These are phyloP conservation scores for Aspergillus neoniger DNA, from an alignment of 2,329 filamentous ascomycete genomes.

Conservation along the genomic window DNA sequence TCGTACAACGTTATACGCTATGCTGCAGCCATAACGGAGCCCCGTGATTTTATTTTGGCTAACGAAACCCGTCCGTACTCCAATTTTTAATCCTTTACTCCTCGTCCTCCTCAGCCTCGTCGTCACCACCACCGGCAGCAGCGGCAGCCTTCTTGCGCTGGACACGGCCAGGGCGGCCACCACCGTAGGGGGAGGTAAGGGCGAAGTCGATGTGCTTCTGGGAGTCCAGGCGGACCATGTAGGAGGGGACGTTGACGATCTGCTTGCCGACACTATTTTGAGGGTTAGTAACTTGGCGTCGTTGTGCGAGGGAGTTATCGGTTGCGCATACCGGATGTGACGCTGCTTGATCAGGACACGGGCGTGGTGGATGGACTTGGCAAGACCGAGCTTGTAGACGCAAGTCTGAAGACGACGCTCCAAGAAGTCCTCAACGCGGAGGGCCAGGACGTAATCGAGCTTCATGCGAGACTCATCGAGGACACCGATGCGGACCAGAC, in stretches of 20 bases:
- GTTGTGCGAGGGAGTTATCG: not conserved
- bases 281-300: not conserved
- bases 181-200: slow-evolving; percentile 95
- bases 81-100: slow-evolving; percentile 46
- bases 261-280: slow-evolving; percentile 87
- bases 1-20: slow-evolving; percentile 44
- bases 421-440: slow-evolving; percentile 99
- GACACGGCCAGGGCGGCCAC: slow-evolving; percentile 94
- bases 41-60: slow-evolving; percentile 36
- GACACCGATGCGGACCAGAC: slow-evolving; percentile 99
- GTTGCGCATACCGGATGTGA: slow-evolving; percentile 70
- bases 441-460: slow-evolving; percentile 99
- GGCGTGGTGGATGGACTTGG: slow-evolving; percentile 99
- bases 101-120: slow-evolving; percentile 79
- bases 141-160: slow-evolving; percentile 99
- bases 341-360: slow-evolving; percentile 99
- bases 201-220: slow-evolving; percentile 99
- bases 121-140: slow-evolving; percentile 67
- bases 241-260: slow-evolving; percentile 99
- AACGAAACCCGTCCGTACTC: slow-evolving; percentile 44
- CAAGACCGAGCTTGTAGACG: slow-evolving; percentile 99
- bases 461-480: slow-evolving; percentile 99
- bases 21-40: slow-evolving; percentile 42
- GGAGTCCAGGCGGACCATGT: slow-evolving; percentile 99
- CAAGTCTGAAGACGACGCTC: slow-evolving; percentile 99